Percentiles rank a stretch among this genome's conserved stretches.
Conservation (phyloP, 768 basidiomycete species). For the Boletus reticuloceps region DNA sequence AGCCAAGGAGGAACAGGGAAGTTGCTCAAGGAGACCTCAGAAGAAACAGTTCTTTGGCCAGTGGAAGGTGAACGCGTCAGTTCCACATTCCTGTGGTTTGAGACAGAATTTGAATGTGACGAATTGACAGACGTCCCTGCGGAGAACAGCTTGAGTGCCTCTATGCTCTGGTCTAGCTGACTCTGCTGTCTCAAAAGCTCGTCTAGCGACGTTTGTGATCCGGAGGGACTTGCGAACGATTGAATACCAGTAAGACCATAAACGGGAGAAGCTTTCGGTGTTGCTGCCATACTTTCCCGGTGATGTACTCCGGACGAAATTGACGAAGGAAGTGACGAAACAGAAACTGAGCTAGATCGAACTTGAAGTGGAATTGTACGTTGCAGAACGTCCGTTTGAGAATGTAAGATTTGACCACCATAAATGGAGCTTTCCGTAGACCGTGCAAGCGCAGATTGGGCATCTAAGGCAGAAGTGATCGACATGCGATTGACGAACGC, state of each 20-base stretch:
- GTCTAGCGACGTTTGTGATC: conserved; percentile 40
- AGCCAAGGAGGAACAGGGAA: conserved; percentile 63
- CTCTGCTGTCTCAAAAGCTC: conserved; percentile 58
- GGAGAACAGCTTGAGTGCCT: conserved; percentile 50
- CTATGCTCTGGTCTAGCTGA: conserved; percentile 65
- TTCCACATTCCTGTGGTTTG: conserved; percentile 3
- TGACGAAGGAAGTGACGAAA: neutral
- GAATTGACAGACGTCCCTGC: conserved; percentile 28
- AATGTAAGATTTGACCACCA: neutral
- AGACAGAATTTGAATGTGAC: conserved; percentile 32
- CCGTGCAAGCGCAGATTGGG: conserved; percentile 1
- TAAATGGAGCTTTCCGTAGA: conserved; percentile 7
- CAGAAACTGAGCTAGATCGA: neutral
- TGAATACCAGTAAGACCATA: conserved; percentile 43
- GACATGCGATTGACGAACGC: conserved; percentile 1
- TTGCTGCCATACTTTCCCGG: neutral
- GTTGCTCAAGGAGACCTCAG: conserved; percentile 66
- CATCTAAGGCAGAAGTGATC: conserved; percentile 6
- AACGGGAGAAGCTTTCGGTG: conserved; percentile 37
- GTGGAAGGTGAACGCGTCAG: conserved; percentile 24
- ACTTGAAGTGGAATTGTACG: neutral
- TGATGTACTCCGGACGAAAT: neutral
- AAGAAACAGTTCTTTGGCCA: conserved; percentile 25
- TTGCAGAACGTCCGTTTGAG: neutral
- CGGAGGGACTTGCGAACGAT: conserved; percentile 4